Conservation (phyloP, 2,329 filamentous ascomycete genomes). For the Paecilomyces sp. region DNA sequence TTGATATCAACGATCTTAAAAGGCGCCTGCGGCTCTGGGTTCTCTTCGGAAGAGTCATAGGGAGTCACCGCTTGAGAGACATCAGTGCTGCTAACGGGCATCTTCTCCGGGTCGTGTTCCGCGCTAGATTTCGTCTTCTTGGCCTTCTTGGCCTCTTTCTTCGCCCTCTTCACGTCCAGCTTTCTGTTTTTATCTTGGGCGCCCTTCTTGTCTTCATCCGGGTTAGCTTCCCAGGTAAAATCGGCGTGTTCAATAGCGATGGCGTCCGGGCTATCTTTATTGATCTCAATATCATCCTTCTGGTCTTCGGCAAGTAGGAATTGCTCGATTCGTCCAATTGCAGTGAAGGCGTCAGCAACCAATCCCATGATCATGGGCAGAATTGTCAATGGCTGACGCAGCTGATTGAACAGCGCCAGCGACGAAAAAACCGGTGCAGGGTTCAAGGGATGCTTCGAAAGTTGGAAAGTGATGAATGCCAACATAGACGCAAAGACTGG, state of each 20-base stretch:
- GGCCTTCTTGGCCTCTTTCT: conserved; percentile 2
- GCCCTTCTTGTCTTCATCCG: conserved; percentile 4
- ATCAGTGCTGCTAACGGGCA: conserved; percentile 5
- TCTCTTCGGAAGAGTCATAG: conserved; percentile 7
- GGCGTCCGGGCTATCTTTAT: conserved; percentile 42
- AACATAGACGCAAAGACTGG: conserved; percentile 92
- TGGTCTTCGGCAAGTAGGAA: conserved; percentile 78
- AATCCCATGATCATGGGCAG: conserved; percentile 81
- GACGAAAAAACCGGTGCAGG: conserved; percentile 82
- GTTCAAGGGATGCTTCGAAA: conserved; percentile 56
- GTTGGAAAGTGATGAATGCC: conserved; percentile 69
- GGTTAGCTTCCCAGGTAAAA: conserved; percentile 72
- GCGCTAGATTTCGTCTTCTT: not conserved
- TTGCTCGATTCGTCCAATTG: conserved; percentile 72
- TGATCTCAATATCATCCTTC: conserved; percentile 58
- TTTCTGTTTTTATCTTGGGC: not conserved
- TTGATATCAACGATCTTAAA: conserved; percentile 26
- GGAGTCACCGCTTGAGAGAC: conserved; percentile 16
- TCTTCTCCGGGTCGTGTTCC: not conserved
- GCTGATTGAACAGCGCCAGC: conserved; percentile 79
- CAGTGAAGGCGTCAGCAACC: conserved; percentile 77
- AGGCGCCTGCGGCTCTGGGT: conserved; percentile 8
- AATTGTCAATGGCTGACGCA: conserved; percentile 79
- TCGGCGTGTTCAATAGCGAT: conserved; percentile 63
- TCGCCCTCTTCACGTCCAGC: conserved; percentile 4